Percentiles rank a stretch among this genome's conserved stretches.
Conservation (phyloP, 768 basidiomycete species). For the Boletus sp. region DNA sequence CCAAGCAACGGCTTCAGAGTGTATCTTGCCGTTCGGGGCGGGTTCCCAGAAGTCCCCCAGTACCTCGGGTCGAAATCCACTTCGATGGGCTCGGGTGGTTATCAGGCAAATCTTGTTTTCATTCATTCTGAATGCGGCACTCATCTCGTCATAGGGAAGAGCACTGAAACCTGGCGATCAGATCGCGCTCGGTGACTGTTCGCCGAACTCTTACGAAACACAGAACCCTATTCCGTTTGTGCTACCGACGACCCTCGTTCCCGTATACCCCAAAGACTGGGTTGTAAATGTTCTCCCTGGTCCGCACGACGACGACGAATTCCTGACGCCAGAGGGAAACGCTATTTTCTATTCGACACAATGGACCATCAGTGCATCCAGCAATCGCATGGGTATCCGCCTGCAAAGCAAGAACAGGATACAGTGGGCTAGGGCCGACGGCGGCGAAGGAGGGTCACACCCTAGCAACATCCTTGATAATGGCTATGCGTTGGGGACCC, state of each 20-base stretch:
- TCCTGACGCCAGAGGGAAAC: conserved; percentile 48
- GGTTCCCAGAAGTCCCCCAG: conserved; percentile 53
- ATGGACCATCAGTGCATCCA: conserved; percentile 55
- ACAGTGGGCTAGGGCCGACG: conserved; percentile 52
- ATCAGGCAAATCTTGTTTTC: conserved; percentile 40
- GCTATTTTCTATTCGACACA: conserved; percentile 47
- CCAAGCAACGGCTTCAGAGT: conserved; percentile 44
- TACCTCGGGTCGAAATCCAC: conserved; percentile 69
- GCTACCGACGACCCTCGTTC: conserved; percentile 35
- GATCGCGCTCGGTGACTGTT: conserved; percentile 39
- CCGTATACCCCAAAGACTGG: conserved; percentile 50
- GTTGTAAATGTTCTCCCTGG: conserved; percentile 55
- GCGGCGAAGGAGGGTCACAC: conserved; percentile 68
- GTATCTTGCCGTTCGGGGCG: conserved; percentile 58
- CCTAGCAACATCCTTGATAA: conserved; percentile 68
- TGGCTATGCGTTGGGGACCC: conserved; percentile 50
- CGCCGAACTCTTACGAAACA: conserved; percentile 19
- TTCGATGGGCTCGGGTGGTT: conserved; percentile 59
- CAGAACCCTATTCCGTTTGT: background rate
- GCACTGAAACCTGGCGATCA: conserved; percentile 51
- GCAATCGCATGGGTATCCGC: conserved; percentile 65
- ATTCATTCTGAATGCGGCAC: background rate
- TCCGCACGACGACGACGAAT: conserved; percentile 61
- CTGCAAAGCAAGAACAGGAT: conserved; percentile 46
- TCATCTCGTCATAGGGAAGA: conserved; percentile 42